Evolutionary conservation across 2,329 filamentous ascomycete genomes (phyloP).

Genomic region (Sporothrix humicola): DNA sequence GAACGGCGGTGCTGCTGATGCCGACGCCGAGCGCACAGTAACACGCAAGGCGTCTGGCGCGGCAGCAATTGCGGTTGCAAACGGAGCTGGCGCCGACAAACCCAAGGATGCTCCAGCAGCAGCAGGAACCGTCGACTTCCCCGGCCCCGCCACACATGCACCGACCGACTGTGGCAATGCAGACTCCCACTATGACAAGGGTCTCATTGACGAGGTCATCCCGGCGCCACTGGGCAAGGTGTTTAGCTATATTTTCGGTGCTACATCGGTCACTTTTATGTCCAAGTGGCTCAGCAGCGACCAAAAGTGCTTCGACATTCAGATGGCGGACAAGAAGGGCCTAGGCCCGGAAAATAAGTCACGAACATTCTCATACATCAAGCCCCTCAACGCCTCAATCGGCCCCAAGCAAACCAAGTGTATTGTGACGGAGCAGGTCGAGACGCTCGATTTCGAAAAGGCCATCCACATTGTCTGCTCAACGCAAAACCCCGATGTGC

Average conservation of each 20-base stretch:
- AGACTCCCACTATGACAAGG: slow-evolving; percentile 79
- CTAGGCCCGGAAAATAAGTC: slow-evolving; percentile 75
- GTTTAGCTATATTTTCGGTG: slow-evolving; percentile 86
- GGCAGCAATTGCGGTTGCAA: slow-evolving; percentile 44
- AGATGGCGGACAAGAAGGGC: slow-evolving; percentile 83
- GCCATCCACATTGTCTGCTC: slow-evolving; percentile 79
- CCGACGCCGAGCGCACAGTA: slow-evolving; percentile 62
- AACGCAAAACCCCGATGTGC: slow-evolving; percentile 92
- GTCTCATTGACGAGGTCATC: slow-evolving; percentile 84
- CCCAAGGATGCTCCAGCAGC: slow-evolving; percentile 50
- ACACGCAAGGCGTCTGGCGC: slow-evolving; percentile 74
- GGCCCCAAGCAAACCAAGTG: slow-evolving; percentile 96
- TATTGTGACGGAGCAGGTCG: slow-evolving; percentile 83
- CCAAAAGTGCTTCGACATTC: slow-evolving; percentile 87
- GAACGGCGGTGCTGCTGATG: slow-evolving; percentile 51
- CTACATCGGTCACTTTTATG: slow-evolving; percentile 80
- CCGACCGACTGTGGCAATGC: slow-evolving; percentile 85
- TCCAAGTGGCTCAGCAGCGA: slow-evolving; percentile 83
- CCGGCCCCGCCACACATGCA: slow-evolving; percentile 79
- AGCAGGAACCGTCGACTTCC: slow-evolving; percentile 64
- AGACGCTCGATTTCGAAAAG: slow-evolving; percentile 84
- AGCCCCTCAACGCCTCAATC: slow-evolving; percentile 81
- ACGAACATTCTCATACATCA: slow-evolving; percentile 85
- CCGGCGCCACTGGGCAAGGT: slow-evolving; percentile 89
- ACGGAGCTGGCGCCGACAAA: slow-evolving; percentile 56